Evolutionary conservation across 345 rosid genomes (phyloP).

Genomic region (Carallia pectinifolia): DNA sequence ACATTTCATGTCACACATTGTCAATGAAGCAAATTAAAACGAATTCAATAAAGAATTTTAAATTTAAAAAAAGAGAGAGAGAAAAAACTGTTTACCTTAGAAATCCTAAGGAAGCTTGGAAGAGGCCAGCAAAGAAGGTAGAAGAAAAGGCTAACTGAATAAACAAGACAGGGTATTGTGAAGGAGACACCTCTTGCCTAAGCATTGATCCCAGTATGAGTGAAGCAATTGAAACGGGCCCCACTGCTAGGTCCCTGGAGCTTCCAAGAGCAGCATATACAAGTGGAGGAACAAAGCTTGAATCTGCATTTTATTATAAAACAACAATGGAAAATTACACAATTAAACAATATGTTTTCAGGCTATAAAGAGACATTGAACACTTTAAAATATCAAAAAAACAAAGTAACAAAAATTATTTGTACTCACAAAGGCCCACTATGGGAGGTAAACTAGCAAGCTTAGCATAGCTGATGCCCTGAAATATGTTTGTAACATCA

Average conservation of each 20-base stretch:
- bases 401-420: not conserved
- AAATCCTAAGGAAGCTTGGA: slow-evolving; percentile 90
- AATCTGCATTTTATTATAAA: slow-evolving; percentile 45
- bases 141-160: slow-evolving; percentile 87
- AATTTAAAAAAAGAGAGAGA: not conserved
- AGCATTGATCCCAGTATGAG: slow-evolving; percentile 94
- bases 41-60: not conserved
- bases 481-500: slow-evolving; percentile 16
- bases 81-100: slow-evolving; percentile 46
- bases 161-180: slow-evolving; percentile 55
- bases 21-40: too few relatives aligned
- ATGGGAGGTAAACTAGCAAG: slow-evolving; percentile 89
- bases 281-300: slow-evolving; percentile 95
- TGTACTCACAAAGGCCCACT: slow-evolving; percentile 81
- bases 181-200: slow-evolving; percentile 74
- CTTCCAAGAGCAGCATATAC: slow-evolving; percentile 93
- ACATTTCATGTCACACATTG: not conserved
- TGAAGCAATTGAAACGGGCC: slow-evolving; percentile 94
- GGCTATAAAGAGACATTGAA: not conserved
- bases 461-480: slow-evolving; percentile 97
- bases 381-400: not conserved
- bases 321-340: not conserved
- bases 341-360: too few relatives aligned
- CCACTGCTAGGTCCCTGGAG: slow-evolving; percentile 92
- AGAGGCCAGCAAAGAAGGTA: slow-evolving; percentile 90